Evolutionary conservation across 2,329 filamentous ascomycete species (phyloP).

Genomic region (Colletotrichum eremochloae): DNA sequence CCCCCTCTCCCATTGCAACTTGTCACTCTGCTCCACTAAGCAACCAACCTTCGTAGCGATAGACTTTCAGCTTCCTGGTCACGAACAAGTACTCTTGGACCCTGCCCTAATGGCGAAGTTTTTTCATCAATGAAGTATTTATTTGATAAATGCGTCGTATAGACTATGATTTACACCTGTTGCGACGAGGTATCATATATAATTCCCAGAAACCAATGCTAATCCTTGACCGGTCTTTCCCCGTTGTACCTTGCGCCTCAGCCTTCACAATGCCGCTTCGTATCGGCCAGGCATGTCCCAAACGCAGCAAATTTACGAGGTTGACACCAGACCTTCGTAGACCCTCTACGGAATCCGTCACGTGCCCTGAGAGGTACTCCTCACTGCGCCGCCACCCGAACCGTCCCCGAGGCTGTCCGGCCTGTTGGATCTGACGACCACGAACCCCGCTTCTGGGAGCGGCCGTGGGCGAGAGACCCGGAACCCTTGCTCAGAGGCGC

Average conservation of each 20-base stretch:
- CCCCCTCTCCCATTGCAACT: no score
- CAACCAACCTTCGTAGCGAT: no score
- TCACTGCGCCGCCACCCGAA: no score
- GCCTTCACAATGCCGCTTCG: background rate
- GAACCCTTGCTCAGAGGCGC: slow-evolving; percentile 12
- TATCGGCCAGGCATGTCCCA: background rate
- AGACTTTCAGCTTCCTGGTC: no score
- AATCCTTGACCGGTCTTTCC: background rate
- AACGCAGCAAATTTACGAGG: background rate
- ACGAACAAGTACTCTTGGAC: no score
- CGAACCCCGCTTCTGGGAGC: slow-evolving; percentile 21
- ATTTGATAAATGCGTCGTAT: background rate
- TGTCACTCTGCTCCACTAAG: no score
- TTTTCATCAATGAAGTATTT: background rate
- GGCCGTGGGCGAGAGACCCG: slow-evolving; percentile 17
- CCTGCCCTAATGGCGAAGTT: background rate
- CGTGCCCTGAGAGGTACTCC: no score
- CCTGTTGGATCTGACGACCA: slow-evolving; percentile 24
- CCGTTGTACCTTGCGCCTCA: background rate
- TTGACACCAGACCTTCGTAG: background rate
- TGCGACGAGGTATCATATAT: no score
- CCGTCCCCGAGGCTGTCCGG: slow-evolving; percentile 9
- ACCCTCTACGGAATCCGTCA: background rate
- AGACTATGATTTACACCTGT: background rate
- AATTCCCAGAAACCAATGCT: background rate